A percentile compares a stretch with the other conserved stretches of the same genome.
Evolutionary conservation across 2,329 filamentous ascomycete species (phyloP).

Genomic region (Sarocladiaceae sp.): DNA sequence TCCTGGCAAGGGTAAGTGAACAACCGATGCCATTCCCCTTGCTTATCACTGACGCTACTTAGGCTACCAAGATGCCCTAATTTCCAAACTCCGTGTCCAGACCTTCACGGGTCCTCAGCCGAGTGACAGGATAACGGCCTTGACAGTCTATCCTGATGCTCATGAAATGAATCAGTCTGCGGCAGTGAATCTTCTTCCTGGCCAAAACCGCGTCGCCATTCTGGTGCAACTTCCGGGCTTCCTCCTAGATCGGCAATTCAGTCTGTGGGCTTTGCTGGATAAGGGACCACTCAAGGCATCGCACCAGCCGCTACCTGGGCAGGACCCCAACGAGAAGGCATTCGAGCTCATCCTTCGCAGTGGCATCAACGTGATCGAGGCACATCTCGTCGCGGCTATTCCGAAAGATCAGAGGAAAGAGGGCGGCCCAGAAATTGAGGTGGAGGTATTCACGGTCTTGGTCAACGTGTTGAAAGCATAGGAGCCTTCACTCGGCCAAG

Average conservation of each 20-base stretch:
- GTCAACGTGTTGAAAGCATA: slow-evolving; percentile 60
- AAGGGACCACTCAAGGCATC: slow-evolving; percentile 52
- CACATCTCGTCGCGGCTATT: slow-evolving; percentile 72
- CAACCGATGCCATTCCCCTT: not conserved
- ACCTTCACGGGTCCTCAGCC: slow-evolving; percentile 62
- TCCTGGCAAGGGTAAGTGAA: slow-evolving; percentile 36
- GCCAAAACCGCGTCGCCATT: slow-evolving; percentile 68
- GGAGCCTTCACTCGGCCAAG: slow-evolving; percentile 9
- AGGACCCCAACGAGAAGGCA: slow-evolving; percentile 56
- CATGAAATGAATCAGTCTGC: slow-evolving; percentile 66
- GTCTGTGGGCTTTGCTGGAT: slow-evolving; percentile 70
- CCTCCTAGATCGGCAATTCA: slow-evolving; percentile 66
- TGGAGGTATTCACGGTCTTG: slow-evolving; percentile 75
- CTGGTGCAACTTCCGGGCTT: slow-evolving; percentile 60
- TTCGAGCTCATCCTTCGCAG: slow-evolving; percentile 70
- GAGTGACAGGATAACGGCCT: slow-evolving; percentile 54
- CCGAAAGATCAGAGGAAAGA: slow-evolving; percentile 53
- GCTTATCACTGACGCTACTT: slow-evolving; percentile 18
- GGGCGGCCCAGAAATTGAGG: slow-evolving; percentile 61
- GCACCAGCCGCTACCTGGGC: slow-evolving; percentile 47
- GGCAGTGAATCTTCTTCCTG: slow-evolving; percentile 64
- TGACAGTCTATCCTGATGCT: slow-evolving; percentile 62
- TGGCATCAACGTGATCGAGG: slow-evolving; percentile 73
- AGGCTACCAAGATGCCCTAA: slow-evolving; percentile 58
- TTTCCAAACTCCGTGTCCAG: slow-evolving; percentile 61